These are phyloP conservation scores for Leccinum longicurvipes DNA, from an alignment of 768 basidiomycete species.

Conservation along the genomic window DNA sequence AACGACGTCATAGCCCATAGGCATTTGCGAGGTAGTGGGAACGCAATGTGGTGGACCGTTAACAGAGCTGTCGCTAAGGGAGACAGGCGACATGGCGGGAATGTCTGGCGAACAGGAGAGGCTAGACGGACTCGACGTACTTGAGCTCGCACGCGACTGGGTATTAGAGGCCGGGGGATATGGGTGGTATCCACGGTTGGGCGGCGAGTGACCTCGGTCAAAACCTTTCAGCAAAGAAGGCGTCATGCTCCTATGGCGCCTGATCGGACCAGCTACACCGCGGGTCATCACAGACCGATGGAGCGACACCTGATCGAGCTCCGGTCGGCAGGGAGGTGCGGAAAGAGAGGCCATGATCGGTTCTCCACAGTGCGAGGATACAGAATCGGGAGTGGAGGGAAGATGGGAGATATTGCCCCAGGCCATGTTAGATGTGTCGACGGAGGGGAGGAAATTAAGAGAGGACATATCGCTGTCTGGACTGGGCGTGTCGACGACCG, in stretches of 20 bases:
- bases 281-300: slow-evolving; percentile 23
- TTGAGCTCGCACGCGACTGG: slow-evolving; percentile 30
- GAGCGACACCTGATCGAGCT: slow-evolving; percentile 50
- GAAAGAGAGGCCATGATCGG: slow-evolving; percentile 46
- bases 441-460: slow-evolving; percentile 17
- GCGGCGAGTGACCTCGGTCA: slow-evolving; percentile 46
- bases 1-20: slow-evolving; percentile 22
- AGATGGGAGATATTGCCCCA: slow-evolving; percentile 22
- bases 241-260: slow-evolving; percentile 76
- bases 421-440: slow-evolving; percentile 24
- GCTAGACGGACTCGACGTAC: slow-evolving; percentile 30
- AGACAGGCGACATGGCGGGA: slow-evolving; percentile 18
- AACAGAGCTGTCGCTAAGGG: slow-evolving; percentile 12
- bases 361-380: slow-evolving; percentile 35
- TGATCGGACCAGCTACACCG: slow-evolving; percentile 53
- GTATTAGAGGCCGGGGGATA: slow-evolving; percentile 37
- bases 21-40: slow-evolving; percentile 14
- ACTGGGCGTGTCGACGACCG: slow-evolving; percentile 16
- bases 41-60: slow-evolving; percentile 23
- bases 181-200: slow-evolving; percentile 53
- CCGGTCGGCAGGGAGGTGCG: slow-evolving; percentile 65
- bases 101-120: slow-evolving; percentile 29
- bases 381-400: slow-evolving; percentile 20
- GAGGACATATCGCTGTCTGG: slow-evolving; percentile 19
- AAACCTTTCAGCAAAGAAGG: slow-evolving; percentile 57